Evolutionary conservation across 78 protist species (phyloP).

Genomic region (Dictyostelium brefeldianum): DNA sequence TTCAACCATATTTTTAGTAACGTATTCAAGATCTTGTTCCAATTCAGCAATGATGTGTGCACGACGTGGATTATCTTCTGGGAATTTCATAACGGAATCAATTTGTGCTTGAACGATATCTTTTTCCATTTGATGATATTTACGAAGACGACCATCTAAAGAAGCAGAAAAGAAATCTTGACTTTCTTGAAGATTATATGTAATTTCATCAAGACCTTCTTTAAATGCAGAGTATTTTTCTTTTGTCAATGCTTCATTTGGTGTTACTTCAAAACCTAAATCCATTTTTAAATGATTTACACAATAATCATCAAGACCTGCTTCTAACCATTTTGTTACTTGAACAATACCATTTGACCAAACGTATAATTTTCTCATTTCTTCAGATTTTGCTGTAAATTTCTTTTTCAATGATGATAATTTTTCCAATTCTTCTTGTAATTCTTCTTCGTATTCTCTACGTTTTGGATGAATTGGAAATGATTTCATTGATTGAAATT

Average conservation of each 20-base stretch:
- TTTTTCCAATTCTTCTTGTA: conserved; percentile 57
- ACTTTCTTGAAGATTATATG: conserved; percentile 86
- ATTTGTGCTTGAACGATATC: conserved; percentile 63
- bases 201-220: conserved; percentile 83
- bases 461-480: conserved; percentile 84
- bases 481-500: conserved; percentile 30
- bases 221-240: conserved; percentile 41
- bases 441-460: conserved; percentile 73
- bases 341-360: conserved; percentile 82
- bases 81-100: conserved; percentile 32
- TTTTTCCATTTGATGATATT: conserved; percentile 80
- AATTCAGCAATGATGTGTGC: conserved; percentile 45
- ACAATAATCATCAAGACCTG: conserved; percentile 78
- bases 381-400: conserved; percentile 20
- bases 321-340: conserved; percentile 79
- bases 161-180: conserved; percentile 86
- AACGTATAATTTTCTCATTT: conserved; percentile 44
- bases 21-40: conserved; percentile 78
- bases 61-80: conserved; percentile 52
- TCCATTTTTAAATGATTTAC: conserved; percentile 75
- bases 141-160: conserved; percentile 84
- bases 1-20: conserved; percentile 71
- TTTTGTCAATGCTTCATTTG: conserved; percentile 47
- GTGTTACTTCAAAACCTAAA: conserved; percentile 11
- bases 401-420: conserved; percentile 19